Percentiles rank a stretch among this genome's conserved stretches.
These are phyloP conservation scores for Pilaira anomala DNA, from an alignment of 192 early-diverging fungal genomes.

Conservation along the genomic window DNA sequence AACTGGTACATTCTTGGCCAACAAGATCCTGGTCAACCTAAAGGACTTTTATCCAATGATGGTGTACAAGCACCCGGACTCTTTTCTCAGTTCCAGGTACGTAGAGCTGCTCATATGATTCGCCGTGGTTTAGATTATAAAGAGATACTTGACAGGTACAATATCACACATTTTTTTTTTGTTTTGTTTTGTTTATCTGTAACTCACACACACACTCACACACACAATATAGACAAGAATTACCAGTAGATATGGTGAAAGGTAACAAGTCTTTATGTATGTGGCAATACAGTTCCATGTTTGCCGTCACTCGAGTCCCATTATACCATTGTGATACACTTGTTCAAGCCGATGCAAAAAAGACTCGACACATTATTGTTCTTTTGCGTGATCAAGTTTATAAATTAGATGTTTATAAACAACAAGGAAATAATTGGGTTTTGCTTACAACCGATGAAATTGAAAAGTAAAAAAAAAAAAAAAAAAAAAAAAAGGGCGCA, in stretches of 20 bases:
- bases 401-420: conserved; percentile 63
- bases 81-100: conserved; percentile 76
- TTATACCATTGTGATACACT: conserved; percentile 70
- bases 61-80: conserved; percentile 32
- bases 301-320: conserved; percentile 83
- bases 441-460: conserved; percentile 60
- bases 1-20: conserved; percentile 81
- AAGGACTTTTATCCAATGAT: conserved; percentile 30
- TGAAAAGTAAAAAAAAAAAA: conserved; percentile 52
- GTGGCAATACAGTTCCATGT: conserved; percentile 78
- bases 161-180: not conserved
- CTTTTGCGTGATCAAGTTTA: conserved; percentile 79
- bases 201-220: no score
- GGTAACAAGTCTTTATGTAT: conserved; percentile 72
- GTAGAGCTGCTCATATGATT: conserved; percentile 73
- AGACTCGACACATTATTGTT: conserved; percentile 61
- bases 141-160: conserved; percentile 63
- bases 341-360: conserved; percentile 43
- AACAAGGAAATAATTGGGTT: conserved; percentile 51
- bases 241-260: conserved; percentile 65
- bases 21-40: conserved; percentile 60
- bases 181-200: no score
- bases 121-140: conserved; percentile 69
- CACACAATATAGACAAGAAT: conserved; percentile 42
- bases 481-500: not conserved